phyloP scores from a whole-genome alignment of 768 basidiomycete genomes.

The Suillus brevipes region DNA sequence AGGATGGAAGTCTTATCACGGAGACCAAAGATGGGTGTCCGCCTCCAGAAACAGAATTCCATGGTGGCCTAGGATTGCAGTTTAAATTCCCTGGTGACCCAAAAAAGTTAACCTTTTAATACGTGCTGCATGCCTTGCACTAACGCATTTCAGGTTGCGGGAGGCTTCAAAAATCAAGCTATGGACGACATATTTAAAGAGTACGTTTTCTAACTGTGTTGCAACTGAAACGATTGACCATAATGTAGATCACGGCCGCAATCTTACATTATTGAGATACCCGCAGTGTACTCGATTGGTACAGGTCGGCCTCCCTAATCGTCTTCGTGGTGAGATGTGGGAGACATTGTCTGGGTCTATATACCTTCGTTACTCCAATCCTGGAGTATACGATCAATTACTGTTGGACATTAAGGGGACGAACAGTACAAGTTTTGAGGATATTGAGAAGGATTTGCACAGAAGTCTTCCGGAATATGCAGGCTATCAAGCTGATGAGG shows the following conservation, averaged over 20 bases:
- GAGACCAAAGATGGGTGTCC: slow-evolving; percentile 51
- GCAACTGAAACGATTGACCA: slow-evolving; percentile 13
- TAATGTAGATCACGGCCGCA: slow-evolving; percentile 80
- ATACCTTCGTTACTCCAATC: slow-evolving; percentile 85
- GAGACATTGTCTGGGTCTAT: slow-evolving; percentile 94
- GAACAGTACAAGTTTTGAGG: slow-evolving; percentile 88
- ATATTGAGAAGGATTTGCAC: slow-evolving; percentile 98
- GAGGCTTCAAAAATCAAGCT: slow-evolving; percentile 95
- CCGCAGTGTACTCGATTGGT: slow-evolving; percentile 97
- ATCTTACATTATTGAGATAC: slow-evolving; percentile 92
- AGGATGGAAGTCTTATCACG: slow-evolving; percentile 62
- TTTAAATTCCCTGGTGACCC: slow-evolving; percentile 94
- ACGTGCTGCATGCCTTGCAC: neutral
- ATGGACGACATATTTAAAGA: slow-evolving; percentile 84
- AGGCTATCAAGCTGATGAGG: slow-evolving; percentile 89
- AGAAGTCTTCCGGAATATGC: slow-evolving; percentile 95
- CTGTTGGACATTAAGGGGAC: slow-evolving; percentile 76
- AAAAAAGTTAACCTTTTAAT: slow-evolving; percentile 63
- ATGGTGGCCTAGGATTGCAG: slow-evolving; percentile 75
- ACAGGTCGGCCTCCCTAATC: slow-evolving; percentile 94
- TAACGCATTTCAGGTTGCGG: slow-evolving; percentile 55
- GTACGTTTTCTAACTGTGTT: slow-evolving; percentile 43
- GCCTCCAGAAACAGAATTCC: slow-evolving; percentile 56
- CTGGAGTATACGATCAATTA: slow-evolving; percentile 76
- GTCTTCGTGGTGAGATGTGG: slow-evolving; percentile 97